phyloP scores from a whole-genome alignment of 1,284 basidiomycete genomes.

The Ganoderma lucidum region DNA sequence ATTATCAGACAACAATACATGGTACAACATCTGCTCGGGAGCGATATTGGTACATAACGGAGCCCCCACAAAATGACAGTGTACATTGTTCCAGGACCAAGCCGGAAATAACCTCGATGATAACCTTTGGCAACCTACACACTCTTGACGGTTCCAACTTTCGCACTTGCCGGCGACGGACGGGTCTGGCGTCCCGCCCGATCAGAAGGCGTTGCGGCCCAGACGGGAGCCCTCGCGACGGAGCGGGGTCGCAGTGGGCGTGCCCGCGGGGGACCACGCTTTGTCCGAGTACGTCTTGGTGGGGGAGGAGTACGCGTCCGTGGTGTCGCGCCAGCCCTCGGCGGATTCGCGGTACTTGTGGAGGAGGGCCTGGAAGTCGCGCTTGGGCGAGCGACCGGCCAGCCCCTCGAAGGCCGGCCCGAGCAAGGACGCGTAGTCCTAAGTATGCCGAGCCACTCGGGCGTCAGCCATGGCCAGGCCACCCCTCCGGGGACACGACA shows the following conservation, averaged over 20 bases:
- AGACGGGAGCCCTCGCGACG: slow-evolving; percentile 11
- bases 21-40: neutral
- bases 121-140: neutral
- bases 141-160: neutral
- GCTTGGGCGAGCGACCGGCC: slow-evolving; percentile 25
- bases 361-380: slow-evolving; percentile 33
- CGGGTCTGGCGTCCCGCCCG: too few species aligned
- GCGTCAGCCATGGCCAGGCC: slow-evolving; percentile 8
- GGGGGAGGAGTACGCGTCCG: slow-evolving; percentile 9
- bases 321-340: slow-evolving; percentile 24
- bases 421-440: slow-evolving; percentile 27
- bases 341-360: slow-evolving; percentile 32
- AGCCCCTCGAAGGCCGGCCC: slow-evolving; percentile 21
- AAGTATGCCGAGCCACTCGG: neutral
- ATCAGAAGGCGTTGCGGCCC: slow-evolving; percentile 1
- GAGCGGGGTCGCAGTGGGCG: neutral
- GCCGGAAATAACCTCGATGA: slow-evolving; percentile 4
- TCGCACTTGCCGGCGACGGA: neutral
- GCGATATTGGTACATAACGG: slow-evolving; percentile 4
- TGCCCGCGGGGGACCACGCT: slow-evolving; percentile 9
- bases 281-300: slow-evolving; percentile 15
- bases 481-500: too few species aligned
- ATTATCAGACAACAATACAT: slow-evolving; percentile 1
- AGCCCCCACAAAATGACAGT: slow-evolving; percentile 4
- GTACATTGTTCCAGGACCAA: slow-evolving; percentile 1